Percentiles rank a stretch among this genome's conserved stretches.
phyloP scores from a whole-genome alignment of 2,329 filamentous ascomycete genomes.

The Monosporascus sp. region DNA sequence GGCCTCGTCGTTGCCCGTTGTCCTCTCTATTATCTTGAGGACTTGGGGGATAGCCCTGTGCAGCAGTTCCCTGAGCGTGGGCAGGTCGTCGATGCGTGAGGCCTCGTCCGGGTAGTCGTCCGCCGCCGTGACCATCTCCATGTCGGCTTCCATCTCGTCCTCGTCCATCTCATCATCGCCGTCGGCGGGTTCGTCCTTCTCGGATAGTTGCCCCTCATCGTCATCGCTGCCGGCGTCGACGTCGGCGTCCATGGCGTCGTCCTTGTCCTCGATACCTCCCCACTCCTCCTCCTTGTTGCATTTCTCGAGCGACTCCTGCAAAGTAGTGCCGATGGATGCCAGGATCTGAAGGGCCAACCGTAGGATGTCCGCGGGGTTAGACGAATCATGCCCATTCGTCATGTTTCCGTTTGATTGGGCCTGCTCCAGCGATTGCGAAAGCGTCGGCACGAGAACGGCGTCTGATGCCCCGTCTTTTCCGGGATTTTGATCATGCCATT shows the following conservation, averaged over 20 bases:
- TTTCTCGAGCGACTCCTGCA: constrained; percentile 46
- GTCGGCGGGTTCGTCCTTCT: constrained; percentile 34
- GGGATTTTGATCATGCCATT: constrained; percentile 47
- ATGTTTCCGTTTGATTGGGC: constrained; percentile 20
- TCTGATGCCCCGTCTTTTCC: constrained; percentile 45
- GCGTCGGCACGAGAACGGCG: constrained; percentile 41
- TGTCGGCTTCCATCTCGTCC: constrained; percentile 56
- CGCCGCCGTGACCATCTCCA: constrained; percentile 56
- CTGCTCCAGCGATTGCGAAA: constrained; percentile 35
- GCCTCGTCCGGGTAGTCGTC: constrained; percentile 37
- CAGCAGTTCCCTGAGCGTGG: constrained; percentile 45
- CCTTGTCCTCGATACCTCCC: constrained; percentile 32
- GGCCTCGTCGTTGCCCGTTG: constrained; percentile 29
- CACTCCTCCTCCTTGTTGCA: constrained; percentile 34
- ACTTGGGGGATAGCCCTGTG: constrained; percentile 42
- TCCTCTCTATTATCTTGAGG: constrained; percentile 23
- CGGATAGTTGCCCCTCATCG: constrained; percentile 31
- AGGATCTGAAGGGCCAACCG: constrained; percentile 56
- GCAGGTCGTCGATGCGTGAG: constrained; percentile 43
- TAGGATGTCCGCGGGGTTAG: constrained; percentile 39
- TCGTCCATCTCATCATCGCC: constrained; percentile 48
- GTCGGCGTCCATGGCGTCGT: constrained; percentile 31
- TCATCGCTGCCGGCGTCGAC: constrained; percentile 33
- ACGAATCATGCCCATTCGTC: constrained; percentile 31
- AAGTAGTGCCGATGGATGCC: constrained; percentile 57